phyloP scores from a whole-genome alignment of 805 yeast genomes.

The Schizosaccharomyces japonicus region DNA sequence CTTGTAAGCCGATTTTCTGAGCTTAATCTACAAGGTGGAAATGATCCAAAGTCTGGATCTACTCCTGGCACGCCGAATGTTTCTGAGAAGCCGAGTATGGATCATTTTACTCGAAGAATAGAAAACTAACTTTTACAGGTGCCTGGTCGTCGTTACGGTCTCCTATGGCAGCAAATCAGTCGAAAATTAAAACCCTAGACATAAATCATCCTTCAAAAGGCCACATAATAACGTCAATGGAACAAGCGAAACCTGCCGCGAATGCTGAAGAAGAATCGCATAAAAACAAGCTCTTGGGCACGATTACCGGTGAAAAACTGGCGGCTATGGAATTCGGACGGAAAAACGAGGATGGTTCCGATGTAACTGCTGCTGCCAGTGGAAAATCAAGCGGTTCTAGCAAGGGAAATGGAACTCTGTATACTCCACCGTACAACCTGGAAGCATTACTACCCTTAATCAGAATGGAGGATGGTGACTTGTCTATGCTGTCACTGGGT shows the following conservation, averaged over 20 bases:
- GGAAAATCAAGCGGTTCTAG: too few relatives aligned
- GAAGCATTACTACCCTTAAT: conserved; percentile 37
- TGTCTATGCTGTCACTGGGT: conserved; percentile 46
- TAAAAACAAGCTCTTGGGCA: neutral
- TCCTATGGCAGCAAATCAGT: too few relatives aligned
- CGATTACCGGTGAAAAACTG: neutral
- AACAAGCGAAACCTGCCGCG: neutral
- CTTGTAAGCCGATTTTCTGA: neutral
- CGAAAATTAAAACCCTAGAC: too few relatives aligned
- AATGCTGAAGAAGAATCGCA: neutral
- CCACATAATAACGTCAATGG: neutral
- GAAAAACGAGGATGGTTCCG: too few relatives aligned
- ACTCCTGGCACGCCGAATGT: neutral
- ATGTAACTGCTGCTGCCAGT: too few relatives aligned
- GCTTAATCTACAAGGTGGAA: neutral
- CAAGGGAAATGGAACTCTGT: too few relatives aligned
- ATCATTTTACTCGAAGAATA: neutral
- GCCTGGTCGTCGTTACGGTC: too few relatives aligned
- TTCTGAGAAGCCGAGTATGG: neutral
- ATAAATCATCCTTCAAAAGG: too few relatives aligned
- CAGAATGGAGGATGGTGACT: conserved; percentile 37
- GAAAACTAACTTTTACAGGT: neutral
- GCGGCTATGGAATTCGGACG: too few relatives aligned
- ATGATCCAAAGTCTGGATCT: neutral
- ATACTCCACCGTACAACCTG: conserved; percentile 28